Percentiles rank a stretch among this genome's conserved stretches.
These are phyloP conservation scores for Tuber brumale DNA, from an alignment of 495 filamentous ascomycete genomes.

Conservation along the genomic window DNA sequence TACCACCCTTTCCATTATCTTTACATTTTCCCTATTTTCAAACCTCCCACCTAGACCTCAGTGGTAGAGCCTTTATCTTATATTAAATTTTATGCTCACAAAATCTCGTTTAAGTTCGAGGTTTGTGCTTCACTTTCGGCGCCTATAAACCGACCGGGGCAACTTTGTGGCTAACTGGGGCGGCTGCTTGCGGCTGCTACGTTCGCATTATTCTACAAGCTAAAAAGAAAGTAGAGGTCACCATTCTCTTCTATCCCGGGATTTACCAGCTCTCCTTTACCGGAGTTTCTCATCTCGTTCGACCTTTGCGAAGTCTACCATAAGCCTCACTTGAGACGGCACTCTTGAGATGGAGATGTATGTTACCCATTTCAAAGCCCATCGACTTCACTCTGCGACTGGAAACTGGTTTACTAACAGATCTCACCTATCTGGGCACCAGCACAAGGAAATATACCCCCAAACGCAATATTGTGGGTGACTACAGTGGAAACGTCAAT, in stretches of 20 bases:
- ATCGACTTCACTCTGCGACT: background rate
- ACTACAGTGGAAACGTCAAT: background rate
- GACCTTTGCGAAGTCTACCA: background rate
- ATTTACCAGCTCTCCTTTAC: background rate
- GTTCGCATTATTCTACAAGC: too few relatives aligned
- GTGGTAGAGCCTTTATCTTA: too few relatives aligned
- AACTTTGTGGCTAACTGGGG: too few relatives aligned
- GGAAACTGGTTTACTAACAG: background rate
- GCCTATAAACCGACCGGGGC: too few relatives aligned
- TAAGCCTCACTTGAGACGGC: background rate
- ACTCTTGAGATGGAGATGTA: background rate
- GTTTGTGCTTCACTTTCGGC: too few relatives aligned
- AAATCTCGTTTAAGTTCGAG: too few relatives aligned
- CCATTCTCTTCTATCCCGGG: background rate
- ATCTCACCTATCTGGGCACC: background rate
- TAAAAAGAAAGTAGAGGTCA: background rate
- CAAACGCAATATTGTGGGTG: background rate
- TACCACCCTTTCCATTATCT: too few relatives aligned
- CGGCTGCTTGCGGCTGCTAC: too few relatives aligned
- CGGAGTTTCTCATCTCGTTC: background rate
- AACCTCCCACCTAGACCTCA: too few relatives aligned
- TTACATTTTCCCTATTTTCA: too few relatives aligned
- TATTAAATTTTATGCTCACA: too few relatives aligned
- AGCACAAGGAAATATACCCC: background rate
- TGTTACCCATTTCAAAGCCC: background rate